A percentile compares a stretch with the other conserved stretches of the same genome.
Evolutionary conservation across 2,329 filamentous ascomycete species (phyloP).

Genomic region (Colletotrichum ledebouriae): DNA sequence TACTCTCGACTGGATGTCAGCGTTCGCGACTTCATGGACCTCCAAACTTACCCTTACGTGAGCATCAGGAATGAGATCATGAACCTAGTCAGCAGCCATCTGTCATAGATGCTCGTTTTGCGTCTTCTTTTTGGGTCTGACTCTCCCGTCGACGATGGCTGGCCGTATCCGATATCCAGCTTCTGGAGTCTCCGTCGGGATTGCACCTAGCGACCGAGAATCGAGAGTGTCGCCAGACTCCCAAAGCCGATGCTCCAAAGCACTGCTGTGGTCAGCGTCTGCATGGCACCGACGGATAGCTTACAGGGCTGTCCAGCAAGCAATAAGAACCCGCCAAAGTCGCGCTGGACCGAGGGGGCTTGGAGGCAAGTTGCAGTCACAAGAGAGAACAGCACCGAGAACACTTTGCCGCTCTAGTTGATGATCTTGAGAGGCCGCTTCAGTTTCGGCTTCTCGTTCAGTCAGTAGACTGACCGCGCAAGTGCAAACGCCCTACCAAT

Average conservation of each 20-base stretch:
- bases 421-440: slow-evolving; percentile 22
- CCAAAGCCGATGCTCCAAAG: slow-evolving; percentile 18
- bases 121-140: neutral
- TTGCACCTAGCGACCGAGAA: slow-evolving; percentile 1
- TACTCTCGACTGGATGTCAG: slow-evolving; percentile 37
- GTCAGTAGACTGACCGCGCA: slow-evolving; percentile 30
- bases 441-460: slow-evolving; percentile 13
- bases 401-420: slow-evolving; percentile 15
- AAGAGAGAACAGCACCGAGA: slow-evolving; percentile 20
- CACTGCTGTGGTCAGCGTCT: neutral
- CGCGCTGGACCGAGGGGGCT: slow-evolving; percentile 1
- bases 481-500: slow-evolving; percentile 6
- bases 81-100: slow-evolving; percentile 59
- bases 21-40: neutral
- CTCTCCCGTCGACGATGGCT: neutral
- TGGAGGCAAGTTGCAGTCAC: slow-evolving; percentile 3
- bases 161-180: slow-evolving; percentile 1
- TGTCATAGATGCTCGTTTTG: slow-evolving; percentile 55
- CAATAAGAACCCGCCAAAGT: slow-evolving; percentile 9
- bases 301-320: slow-evolving; percentile 25
- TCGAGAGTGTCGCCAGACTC: slow-evolving; percentile 5
- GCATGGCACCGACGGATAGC: fast-evolving
- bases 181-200: slow-evolving; percentile 12
- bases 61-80: slow-evolving; percentile 58
- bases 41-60: slow-evolving; percentile 45